Evolutionary conservation across 2,329 filamentous ascomycete species (phyloP), one percentile per base, ranked within the genome.

Genomic region (Diaporthe sp.): DNA sequence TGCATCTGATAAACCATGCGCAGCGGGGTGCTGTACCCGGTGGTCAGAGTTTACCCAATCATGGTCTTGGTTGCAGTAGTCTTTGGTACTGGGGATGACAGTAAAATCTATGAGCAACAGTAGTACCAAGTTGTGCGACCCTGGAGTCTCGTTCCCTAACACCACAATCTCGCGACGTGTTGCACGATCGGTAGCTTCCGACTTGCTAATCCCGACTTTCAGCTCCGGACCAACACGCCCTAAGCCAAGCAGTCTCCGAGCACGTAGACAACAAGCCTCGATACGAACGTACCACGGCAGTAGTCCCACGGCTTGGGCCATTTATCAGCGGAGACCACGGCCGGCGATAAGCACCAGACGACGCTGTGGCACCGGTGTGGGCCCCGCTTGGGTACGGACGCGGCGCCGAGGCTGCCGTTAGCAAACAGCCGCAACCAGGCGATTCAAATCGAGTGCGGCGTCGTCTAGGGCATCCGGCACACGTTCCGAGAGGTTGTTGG

Each of bases 71-170:
- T 25, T 42, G 65, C 65, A 68, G 44, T 53, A 68, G 65, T 53
- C 13, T 37, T 39, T 53, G 28, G n/a, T 22, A 39, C 4, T 68
- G 28, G 20, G 65, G 20, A 53, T 25, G 44, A 25, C 34, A 34
- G 34, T 15, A 13, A 39, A 37, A 44, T 63, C 13, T 34, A 68
- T 34, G 20, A 51, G 63, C 31, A 37, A 37, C 63, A 68, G 22
- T 68, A 68, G 63, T 68, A 44, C 44, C 47, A 70, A 2, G 65
- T 42, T 70, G 65, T 70, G 65, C 65, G 15, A 70, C 65, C 49
- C 15, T 55, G n/a, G 39, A 55, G 65, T 10, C 34, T 70, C 47
- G 20, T 25, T 55, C 22, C 15, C 65, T 28, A 10, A 28, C 49
- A 70, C 49, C 47, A 55, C 10, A 28, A 15, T 49, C 20, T 28